Evolutionary conservation across 352 stramenopile genomes (phyloP).

Genomic region (Chrysophaeum taylorii): DNA sequence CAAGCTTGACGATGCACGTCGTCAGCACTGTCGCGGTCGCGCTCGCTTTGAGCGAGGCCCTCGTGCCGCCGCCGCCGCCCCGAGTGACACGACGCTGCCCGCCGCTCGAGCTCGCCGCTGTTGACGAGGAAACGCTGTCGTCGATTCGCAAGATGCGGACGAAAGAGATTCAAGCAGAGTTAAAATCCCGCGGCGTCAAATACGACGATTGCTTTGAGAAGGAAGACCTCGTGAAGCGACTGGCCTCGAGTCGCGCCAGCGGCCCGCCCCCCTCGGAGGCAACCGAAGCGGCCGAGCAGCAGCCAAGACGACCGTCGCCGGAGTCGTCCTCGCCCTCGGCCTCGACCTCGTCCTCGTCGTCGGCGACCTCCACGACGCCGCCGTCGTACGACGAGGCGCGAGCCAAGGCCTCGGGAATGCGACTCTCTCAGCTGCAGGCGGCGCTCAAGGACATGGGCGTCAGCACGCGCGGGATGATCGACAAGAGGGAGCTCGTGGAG

Average conservation of each 20-base stretch:
- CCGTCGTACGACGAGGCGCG: background rate
- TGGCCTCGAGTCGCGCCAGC: background rate
- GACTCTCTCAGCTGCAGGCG: background rate
- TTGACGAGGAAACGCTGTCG: background rate
- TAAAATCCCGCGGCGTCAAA: background rate
- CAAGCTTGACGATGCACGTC: too few species aligned
- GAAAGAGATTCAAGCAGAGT: background rate
- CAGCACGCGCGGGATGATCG: background rate
- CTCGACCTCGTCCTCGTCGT: background rate
- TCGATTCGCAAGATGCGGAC: background rate
- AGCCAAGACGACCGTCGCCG: too few species aligned
- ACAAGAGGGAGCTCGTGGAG: conserved; percentile 9
- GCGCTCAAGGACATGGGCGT: conserved; percentile 8
- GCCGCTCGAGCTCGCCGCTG: too few species aligned
- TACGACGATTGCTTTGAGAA: conserved; percentile 14
- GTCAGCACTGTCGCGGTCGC: too few species aligned
- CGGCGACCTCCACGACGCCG: background rate
- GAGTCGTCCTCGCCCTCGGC: background rate
- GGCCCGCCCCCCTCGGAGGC: background rate
- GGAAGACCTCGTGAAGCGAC: background rate
- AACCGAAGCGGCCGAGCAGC: background rate
- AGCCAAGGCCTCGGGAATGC: background rate
- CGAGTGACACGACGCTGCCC: too few species aligned
- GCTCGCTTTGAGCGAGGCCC: too few species aligned
- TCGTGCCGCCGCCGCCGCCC: too few species aligned